Percentiles rank a stretch among this genome's conserved stretches.
phyloP scores from a whole-genome alignment of 148 eudicot genomes.

The Nyssa sinensis region DNA sequence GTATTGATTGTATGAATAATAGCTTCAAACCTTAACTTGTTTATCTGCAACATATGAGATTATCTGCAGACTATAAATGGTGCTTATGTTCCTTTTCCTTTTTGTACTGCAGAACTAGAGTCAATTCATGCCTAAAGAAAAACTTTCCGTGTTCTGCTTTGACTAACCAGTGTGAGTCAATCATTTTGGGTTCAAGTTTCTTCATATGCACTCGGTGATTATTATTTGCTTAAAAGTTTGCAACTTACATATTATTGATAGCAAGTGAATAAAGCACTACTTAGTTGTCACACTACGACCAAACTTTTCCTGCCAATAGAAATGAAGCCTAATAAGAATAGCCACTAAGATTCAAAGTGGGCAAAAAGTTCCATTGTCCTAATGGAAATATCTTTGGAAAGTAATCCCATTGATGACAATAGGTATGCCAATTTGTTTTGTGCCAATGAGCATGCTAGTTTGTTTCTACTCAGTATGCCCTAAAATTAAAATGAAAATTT shows the following conservation, averaged over 20 bases:
- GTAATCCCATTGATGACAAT: too few relatives aligned
- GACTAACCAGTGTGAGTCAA: slow-evolving; percentile 34
- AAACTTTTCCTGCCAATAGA: not conserved
- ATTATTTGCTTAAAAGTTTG: not conserved
- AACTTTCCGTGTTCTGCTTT: slow-evolving; percentile 42
- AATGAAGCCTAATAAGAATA: too few relatives aligned
- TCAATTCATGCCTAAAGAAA: slow-evolving; percentile 43
- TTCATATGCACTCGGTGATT: not conserved
- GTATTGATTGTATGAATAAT: not conserved
- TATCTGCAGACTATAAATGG: too few relatives aligned
- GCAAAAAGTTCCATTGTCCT: too few relatives aligned
- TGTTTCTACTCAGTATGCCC: too few relatives aligned
- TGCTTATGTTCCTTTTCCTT: slow-evolving; percentile 2
- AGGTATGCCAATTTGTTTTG: too few relatives aligned
- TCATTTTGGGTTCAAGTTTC: not conserved
- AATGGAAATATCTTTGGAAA: too few relatives aligned
- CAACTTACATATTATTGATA: not conserved
- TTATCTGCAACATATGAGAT: not conserved
- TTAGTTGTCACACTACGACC: not conserved
- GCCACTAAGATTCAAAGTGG: too few relatives aligned
- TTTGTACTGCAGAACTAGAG: slow-evolving; percentile 18
- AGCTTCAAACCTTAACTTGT: not conserved
- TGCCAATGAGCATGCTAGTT: too few relatives aligned
- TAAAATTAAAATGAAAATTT: too few relatives aligned
- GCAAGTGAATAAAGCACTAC: not conserved